These are phyloP conservation scores for Yamadazyma spencermartinsiae DNA, from an alignment of 1,139 yeast species.

Conservation along the genomic window DNA sequence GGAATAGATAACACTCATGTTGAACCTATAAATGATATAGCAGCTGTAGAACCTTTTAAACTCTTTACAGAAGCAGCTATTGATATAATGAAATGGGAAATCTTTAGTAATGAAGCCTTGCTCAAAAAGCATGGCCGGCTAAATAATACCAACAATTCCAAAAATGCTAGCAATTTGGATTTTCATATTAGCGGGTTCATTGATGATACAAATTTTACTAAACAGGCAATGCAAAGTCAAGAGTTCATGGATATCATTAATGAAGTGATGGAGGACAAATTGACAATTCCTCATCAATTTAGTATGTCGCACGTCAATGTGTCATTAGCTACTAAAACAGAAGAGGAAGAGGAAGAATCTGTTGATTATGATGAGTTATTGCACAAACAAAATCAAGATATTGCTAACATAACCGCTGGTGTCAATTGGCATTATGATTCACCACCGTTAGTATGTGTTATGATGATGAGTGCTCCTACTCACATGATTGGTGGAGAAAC, in stretches of 20 bases:
- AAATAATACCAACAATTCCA: constrained; percentile 20
- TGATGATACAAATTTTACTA: constrained; percentile 24
- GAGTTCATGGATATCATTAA: constrained; percentile 21
- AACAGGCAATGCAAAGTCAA: constrained; percentile 22
- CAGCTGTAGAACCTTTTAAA: constrained; percentile 33
- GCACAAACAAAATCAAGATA: constrained; percentile 12
- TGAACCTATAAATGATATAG: constrained; percentile 25
- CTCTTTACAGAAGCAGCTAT: constrained; percentile 30
- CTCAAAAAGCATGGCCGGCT: constrained; percentile 25
- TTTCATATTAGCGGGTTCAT: constrained; percentile 32
- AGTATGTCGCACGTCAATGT: constrained; percentile 28
- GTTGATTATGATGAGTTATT: constrained; percentile 12
- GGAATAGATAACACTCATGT: constrained; percentile 28
- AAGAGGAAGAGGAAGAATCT: constrained; percentile 12
- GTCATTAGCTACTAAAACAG: constrained; percentile 19
- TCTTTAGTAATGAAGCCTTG: constrained; percentile 26
- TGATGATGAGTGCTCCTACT: constrained; percentile 32
- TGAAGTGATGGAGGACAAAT: constrained; percentile 21
- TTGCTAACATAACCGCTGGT: constrained; percentile 11
- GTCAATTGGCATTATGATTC: constrained; percentile 33
- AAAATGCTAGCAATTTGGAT: constrained; percentile 22
- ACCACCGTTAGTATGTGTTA: constrained; percentile 33
- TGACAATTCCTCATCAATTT: constrained; percentile 23
- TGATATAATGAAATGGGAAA: constrained; percentile 31
- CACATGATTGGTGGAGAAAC: constrained; percentile 38